These are phyloP conservation scores for Pyrenopolyporus hunteri DNA, from an alignment of 495 filamentous ascomycete genomes.

Conservation along the genomic window DNA sequence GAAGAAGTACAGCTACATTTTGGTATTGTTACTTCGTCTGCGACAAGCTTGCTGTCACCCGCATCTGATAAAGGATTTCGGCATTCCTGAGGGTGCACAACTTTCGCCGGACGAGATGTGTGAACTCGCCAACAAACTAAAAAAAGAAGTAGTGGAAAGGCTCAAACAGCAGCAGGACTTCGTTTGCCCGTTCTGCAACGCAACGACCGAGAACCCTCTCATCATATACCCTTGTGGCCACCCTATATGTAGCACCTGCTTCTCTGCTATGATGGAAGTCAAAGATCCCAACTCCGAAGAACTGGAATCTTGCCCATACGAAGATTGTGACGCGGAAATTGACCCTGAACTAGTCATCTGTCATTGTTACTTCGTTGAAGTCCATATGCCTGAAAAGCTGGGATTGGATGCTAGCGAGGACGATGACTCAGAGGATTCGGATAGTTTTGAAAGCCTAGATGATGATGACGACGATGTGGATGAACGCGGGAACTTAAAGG, in stretches of 20 bases:
- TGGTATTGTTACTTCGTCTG: constrained; percentile 85
- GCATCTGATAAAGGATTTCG: constrained; percentile 82
- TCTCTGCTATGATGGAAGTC: constrained; percentile 72
- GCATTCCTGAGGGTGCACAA: constrained; percentile 54
- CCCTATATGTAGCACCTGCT: constrained; percentile 78
- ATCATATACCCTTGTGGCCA: constrained; percentile 90
- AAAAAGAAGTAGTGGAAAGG: constrained; percentile 65
- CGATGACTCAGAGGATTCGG: constrained; percentile 40
- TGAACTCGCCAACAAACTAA: constrained; percentile 68
- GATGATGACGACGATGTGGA: constrained; percentile 51
- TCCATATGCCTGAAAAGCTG: constrained; percentile 63
- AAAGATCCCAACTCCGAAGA: constrained; percentile 62
- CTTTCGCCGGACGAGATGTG: constrained; percentile 63
- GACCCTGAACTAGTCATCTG: constrained; percentile 74
- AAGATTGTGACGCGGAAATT: constrained; percentile 65
- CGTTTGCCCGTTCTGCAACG: constrained; percentile 82
- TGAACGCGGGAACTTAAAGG: constrained; percentile 57
- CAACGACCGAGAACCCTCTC: constrained; percentile 73
- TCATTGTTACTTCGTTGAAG: constrained; percentile 73
- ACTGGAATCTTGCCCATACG: constrained; percentile 71
- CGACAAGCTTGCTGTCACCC: constrained; percentile 95
- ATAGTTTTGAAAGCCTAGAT: constrained; percentile 39
- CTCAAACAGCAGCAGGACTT: constrained; percentile 65
- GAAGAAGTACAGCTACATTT: constrained; percentile 80
- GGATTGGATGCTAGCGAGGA: constrained; percentile 38